These are phyloP conservation scores for Urochloa ruziziensis DNA, from an alignment of 176 grass and related monocot species.

Conservation along the genomic window DNA sequence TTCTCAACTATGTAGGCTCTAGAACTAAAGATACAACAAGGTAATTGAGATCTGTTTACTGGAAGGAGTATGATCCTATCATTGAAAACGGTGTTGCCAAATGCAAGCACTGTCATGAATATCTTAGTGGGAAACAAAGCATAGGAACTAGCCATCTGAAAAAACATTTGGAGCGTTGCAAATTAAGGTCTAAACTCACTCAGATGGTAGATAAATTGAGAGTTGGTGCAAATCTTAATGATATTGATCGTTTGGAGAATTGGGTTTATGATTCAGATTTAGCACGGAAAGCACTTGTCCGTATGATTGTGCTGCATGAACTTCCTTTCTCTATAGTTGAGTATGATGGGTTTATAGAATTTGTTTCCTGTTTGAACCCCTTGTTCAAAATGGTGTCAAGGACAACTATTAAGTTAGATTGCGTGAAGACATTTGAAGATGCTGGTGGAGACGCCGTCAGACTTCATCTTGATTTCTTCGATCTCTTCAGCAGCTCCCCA, in stretches of 20 bases:
- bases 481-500: no score
- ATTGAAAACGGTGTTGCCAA: neutral
- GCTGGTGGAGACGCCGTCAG: no score
- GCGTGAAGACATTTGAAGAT: neutral
- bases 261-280: neutral
- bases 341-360: neutral
- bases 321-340: neutral
- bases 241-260: neutral
- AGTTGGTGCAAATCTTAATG: neutral
- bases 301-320: neutral
- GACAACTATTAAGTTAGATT: neutral
- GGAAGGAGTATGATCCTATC: neutral
- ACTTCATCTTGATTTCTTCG: no score
- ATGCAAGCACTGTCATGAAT: neutral
- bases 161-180: neutral
- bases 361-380: neutral
- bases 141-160: neutral
- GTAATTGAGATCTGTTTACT: neutral
- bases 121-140: neutral
- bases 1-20: neutral
- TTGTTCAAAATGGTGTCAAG: neutral
- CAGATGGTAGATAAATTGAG: neutral
- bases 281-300: neutral
- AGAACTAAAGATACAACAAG: neutral
- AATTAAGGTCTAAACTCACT: neutral